Conservation (phyloP, 1,284 basidiomycete genomes). For the Boletus smithii region DNA sequence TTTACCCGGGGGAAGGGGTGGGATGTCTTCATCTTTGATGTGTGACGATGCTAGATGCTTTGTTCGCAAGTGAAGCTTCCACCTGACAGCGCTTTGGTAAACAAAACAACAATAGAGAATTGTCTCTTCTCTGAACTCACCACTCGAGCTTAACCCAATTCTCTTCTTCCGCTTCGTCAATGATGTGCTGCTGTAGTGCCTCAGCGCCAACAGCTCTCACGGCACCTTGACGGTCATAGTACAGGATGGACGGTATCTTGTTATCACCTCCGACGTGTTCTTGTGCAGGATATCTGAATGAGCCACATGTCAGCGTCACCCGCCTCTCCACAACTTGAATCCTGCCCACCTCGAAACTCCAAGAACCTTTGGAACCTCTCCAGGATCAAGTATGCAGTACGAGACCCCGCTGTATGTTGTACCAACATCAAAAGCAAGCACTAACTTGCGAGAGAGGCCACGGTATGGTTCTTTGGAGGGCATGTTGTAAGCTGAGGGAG, state of each 20-base stretch:
- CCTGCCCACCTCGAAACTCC: not conserved
- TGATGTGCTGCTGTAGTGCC: constrained; percentile 42
- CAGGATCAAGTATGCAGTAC: constrained; percentile 43
- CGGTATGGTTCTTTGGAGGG: constrained; percentile 35
- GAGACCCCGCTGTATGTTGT: constrained; percentile 53
- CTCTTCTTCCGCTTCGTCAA: constrained; percentile 45
- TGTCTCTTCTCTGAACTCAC: constrained; percentile 33
- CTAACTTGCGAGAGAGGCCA: constrained; percentile 31
- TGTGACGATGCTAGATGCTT: constrained; percentile 16
- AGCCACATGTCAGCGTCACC: not conserved
- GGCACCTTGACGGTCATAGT: no score
- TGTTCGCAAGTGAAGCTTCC: constrained; percentile 53
- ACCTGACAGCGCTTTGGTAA: constrained; percentile 38
- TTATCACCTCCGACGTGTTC: no score
- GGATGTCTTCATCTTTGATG: constrained; percentile 33
- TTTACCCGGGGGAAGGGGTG: constrained; percentile 45
- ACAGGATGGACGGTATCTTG: no score
- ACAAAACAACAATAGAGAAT: not conserved
- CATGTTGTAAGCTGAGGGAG: constrained; percentile 19
- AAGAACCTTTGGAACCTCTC: constrained; percentile 43
- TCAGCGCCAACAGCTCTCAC: constrained; percentile 43
- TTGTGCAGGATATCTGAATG: not conserved
- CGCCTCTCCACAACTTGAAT: not conserved
- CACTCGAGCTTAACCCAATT: constrained; percentile 49
- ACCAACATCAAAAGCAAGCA: constrained; percentile 52